Percentiles rank a stretch among this genome's conserved stretches.
Evolutionary conservation across 148 eudicot species (phyloP).

Genomic region (Amaranthus hypochondriacus): DNA sequence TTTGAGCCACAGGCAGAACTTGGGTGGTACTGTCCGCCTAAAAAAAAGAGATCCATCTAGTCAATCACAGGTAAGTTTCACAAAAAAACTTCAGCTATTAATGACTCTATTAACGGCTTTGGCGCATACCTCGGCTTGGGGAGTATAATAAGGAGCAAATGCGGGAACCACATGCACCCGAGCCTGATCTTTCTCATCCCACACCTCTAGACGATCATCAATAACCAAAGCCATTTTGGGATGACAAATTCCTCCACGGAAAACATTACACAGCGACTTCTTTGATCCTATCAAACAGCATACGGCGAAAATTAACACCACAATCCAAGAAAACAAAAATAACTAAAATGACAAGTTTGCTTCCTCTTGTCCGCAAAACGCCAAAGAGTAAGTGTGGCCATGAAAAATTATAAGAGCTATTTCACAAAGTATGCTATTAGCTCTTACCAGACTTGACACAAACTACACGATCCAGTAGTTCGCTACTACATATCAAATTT

Average conservation of each 20-base stretch:
- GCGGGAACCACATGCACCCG: slow-evolving; percentile 99
- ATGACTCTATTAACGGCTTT: not conserved
- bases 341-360: not conserved
- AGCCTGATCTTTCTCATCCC: slow-evolving; percentile 98
- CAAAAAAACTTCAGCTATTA: not conserved
- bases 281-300: slow-evolving; percentile 45
- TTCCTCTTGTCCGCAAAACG: not conserved
- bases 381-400: not conserved
- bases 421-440: not conserved
- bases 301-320: not conserved
- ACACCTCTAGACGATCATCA: slow-evolving; percentile 95
- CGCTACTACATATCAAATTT: slow-evolving; percentile 66
- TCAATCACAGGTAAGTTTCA: not conserved
- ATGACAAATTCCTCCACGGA: slow-evolving; percentile 82
- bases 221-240: slow-evolving; percentile 98
- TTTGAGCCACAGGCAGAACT: slow-evolving; percentile 91
- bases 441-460: slow-evolving; percentile 88
- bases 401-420: not conserved
- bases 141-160: slow-evolving; percentile 99
- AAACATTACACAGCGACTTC: slow-evolving; percentile 90
- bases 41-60: slow-evolving; percentile 15
- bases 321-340: not conserved
- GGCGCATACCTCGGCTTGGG: slow-evolving; percentile 82
- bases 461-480: slow-evolving; percentile 82
- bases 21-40: slow-evolving; percentile 83